These are phyloP conservation scores for Diutina siamensis DNA, from an alignment of 1,139 yeast genomes.

Conservation along the genomic window DNA sequence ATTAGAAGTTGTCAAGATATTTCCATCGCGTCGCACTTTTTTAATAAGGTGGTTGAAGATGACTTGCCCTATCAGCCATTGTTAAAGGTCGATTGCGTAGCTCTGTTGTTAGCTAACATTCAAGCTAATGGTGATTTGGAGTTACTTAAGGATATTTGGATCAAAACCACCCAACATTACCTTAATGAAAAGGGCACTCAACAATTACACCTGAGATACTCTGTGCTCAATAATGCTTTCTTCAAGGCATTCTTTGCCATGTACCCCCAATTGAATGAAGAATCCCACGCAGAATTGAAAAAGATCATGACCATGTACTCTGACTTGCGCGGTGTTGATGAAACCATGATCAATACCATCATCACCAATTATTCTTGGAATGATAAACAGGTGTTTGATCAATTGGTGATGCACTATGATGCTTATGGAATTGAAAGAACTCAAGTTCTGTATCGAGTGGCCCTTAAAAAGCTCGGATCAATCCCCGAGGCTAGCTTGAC, in stretches of 20 bases:
- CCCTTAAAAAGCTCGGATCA: conserved; percentile 63
- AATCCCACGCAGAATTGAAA: conserved; percentile 48
- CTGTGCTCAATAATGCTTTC: conserved; percentile 58
- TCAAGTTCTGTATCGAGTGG: conserved; percentile 65
- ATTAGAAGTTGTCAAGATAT: conserved; percentile 75
- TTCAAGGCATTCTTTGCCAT: conserved; percentile 56
- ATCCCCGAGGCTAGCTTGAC: conserved; percentile 39
- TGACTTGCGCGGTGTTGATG: conserved; percentile 49
- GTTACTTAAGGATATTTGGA: conserved; percentile 54
- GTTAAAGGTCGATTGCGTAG: conserved; percentile 68
- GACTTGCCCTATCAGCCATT: conserved; percentile 64
- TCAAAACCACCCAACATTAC: conserved; percentile 46
- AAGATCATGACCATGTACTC: conserved; percentile 47
- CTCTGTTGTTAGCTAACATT: conserved; percentile 54
- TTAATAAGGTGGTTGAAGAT: conserved; percentile 53
- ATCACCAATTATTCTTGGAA: conserved; percentile 64
- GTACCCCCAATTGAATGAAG: conserved; percentile 41
- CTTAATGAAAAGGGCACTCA: conserved; percentile 20
- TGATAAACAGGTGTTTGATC: conserved; percentile 52
- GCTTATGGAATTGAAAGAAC: conserved; percentile 49
- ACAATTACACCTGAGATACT: conserved; percentile 43
- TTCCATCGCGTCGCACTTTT: conserved; percentile 60
- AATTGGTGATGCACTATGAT: conserved; percentile 50
- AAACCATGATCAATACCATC: conserved; percentile 69
- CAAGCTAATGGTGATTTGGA: conserved; percentile 45